Conservation (phyloP, 176 grass and related monocot species). For the Oryza longistaminata region DNA sequence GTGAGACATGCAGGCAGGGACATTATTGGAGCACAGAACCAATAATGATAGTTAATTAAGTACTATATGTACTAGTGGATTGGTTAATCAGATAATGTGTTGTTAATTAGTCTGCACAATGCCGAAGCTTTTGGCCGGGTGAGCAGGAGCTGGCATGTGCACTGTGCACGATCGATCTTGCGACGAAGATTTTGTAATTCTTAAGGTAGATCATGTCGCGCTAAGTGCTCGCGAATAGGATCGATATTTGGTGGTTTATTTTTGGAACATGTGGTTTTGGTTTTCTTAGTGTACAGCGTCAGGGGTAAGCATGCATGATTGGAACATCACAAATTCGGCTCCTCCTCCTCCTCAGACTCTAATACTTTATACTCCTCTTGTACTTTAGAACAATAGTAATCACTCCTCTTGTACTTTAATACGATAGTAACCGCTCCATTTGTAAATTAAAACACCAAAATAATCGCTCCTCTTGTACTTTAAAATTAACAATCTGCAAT, state of each 20-base stretch:
- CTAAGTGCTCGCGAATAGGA: not conserved
- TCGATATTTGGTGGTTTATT: not conserved
- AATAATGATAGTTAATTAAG: not conserved
- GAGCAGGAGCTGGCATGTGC: not conserved
- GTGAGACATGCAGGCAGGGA: not conserved
- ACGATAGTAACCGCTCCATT: not conserved
- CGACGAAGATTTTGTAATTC: conserved; percentile 9
- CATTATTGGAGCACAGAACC: conserved; percentile 17
- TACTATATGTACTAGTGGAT: not conserved
- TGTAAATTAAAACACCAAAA: not conserved
- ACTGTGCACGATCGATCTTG: conserved; percentile 4
- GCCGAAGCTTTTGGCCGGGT: not conserved
- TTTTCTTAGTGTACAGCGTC: not conserved
- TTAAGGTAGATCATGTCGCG: conserved; percentile 14
- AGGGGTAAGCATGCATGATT: not conserved
- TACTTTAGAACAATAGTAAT: not conserved
- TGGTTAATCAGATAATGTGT: not conserved
- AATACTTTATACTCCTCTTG: not conserved
- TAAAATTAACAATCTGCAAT: not conserved
- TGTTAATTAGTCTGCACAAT: not conserved
- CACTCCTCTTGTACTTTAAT: not conserved
- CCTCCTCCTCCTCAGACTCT: not conserved
- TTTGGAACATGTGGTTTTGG: not conserved
- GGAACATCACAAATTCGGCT: not conserved
- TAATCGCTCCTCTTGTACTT: not conserved